Percentiles rank a stretch among this genome's conserved stretches.
phyloP scores from a whole-genome alignment of 768 basidiomycete species.

The Clitopilus hobsonii region DNA sequence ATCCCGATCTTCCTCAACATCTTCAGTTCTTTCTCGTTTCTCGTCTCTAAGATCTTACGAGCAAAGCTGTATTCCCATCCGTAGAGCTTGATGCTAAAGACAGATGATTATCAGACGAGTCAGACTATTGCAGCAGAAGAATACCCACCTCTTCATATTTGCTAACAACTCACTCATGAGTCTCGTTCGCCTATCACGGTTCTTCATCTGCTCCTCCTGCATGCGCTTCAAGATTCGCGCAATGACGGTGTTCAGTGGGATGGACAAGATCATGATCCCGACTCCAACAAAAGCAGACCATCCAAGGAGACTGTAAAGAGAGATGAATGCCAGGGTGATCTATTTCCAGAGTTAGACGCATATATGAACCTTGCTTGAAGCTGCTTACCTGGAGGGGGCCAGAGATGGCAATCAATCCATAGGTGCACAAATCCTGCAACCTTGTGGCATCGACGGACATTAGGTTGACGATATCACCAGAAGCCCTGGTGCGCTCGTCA shows the following conservation, averaged over 20 bases:
- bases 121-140: not conserved
- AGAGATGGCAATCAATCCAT: conserved; percentile 79
- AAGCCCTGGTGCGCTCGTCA: conserved; percentile 74
- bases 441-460: conserved; percentile 85
- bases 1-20: conserved; percentile 84
- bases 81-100: conserved; percentile 81
- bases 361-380: not conserved
- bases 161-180: conserved; percentile 92
- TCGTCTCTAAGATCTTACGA: conserved; percentile 68
- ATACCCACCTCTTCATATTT: conserved; percentile 75
- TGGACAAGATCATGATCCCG: conserved; percentile 78
- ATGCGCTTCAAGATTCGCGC: conserved; percentile 67
- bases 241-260: conserved; percentile 74
- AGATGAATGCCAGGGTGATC: conserved; percentile 86
- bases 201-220: conserved; percentile 92
- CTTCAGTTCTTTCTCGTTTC: conserved; percentile 78
- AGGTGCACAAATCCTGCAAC: conserved; percentile 77
- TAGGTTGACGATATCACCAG: conserved; percentile 92
- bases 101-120: not conserved
- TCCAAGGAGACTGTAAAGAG: conserved; percentile 84
- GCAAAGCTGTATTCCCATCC: conserved; percentile 95
- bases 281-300: conserved; percentile 92
- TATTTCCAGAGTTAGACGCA: too few species aligned
- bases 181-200: conserved; percentile 76
- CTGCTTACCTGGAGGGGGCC: conserved; percentile 73